Percentiles rank a stretch among this genome's conserved stretches.
These are phyloP conservation scores for Gynochthodes officinalis DNA, from an alignment of 257 asterid species.

Conservation along the genomic window DNA sequence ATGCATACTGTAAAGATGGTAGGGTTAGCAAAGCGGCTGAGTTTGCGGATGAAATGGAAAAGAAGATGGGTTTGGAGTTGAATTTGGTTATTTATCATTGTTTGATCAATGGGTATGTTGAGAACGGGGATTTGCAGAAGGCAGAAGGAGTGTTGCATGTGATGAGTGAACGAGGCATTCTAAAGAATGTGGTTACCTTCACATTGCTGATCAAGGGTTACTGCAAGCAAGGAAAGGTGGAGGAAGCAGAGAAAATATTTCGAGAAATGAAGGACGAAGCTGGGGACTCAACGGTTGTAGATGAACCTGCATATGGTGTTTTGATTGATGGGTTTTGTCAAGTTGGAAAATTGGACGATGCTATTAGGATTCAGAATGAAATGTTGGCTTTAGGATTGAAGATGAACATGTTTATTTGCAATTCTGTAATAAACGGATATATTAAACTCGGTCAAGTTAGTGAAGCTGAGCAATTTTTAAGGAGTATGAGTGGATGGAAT, in stretches of 20 bases:
- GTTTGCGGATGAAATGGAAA: constrained; percentile 62
- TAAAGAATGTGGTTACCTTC: constrained; percentile 53
- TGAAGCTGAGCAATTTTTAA: constrained; percentile 54
- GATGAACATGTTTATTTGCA: constrained; percentile 59
- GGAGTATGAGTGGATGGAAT: constrained; percentile 44
- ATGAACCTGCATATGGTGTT: constrained; percentile 66
- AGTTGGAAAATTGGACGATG: constrained; percentile 76
- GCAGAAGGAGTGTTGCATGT: constrained; percentile 52
- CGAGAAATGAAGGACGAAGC: constrained; percentile 48
- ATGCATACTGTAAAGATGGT: constrained; percentile 74
- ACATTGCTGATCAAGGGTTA: constrained; percentile 78
- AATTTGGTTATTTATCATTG: constrained; percentile 68
- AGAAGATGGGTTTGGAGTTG: constrained; percentile 43
- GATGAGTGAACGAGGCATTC: constrained; percentile 48
- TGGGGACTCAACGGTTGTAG: constrained; percentile 39
- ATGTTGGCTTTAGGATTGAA: constrained; percentile 62
- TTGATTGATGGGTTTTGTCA: constrained; percentile 75
- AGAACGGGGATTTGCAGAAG: constrained; percentile 53
- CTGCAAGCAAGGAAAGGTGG: constrained; percentile 60
- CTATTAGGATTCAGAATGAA: constrained; percentile 60
- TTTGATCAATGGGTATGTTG: constrained; percentile 78
- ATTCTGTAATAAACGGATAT: constrained; percentile 77
- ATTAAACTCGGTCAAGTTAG: constrained; percentile 58
- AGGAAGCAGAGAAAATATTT: constrained; percentile 59
- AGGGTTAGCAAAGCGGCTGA: constrained; percentile 51